These are phyloP conservation scores for Xylaria sp. DNA, from an alignment of 2,329 filamentous ascomycete genomes.

Conservation along the genomic window DNA sequence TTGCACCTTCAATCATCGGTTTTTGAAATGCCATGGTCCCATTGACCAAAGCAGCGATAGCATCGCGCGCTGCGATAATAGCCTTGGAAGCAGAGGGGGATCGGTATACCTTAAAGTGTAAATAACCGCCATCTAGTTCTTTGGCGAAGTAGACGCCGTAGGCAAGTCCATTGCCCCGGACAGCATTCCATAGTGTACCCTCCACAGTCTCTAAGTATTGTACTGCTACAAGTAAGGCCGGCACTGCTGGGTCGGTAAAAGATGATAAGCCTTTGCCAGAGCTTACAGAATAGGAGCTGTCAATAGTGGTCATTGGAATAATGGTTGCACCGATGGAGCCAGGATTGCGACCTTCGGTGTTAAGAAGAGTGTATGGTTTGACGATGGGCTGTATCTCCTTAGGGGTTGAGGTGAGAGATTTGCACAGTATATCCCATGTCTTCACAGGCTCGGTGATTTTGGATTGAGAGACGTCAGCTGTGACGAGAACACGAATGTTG, in stretches of 20 bases:
- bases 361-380: slow-evolving; percentile 77
- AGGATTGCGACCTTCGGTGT: slow-evolving; percentile 76
- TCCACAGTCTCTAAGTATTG: slow-evolving; percentile 94
- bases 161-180: slow-evolving; percentile 91
- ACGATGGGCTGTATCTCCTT: slow-evolving; percentile 76
- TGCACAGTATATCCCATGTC: slow-evolving; percentile 76
- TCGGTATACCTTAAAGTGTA: slow-evolving; percentile 89
- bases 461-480: slow-evolving; percentile 74
- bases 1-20: slow-evolving; percentile 86
- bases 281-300: slow-evolving; percentile 88
- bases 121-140: slow-evolving; percentile 80
- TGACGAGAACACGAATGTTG: slow-evolving; percentile 87
- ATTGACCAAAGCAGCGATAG: slow-evolving; percentile 78
- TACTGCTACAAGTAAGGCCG: slow-evolving; percentile 86
- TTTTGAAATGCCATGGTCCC: slow-evolving; percentile 80
- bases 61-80: slow-evolving; percentile 78
- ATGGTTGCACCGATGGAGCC: slow-evolving; percentile 80
- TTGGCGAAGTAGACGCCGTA: slow-evolving; percentile 87
- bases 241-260: slow-evolving; percentile 80
- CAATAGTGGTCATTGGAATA: slow-evolving; percentile 90
- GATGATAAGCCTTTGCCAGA: slow-evolving; percentile 79
- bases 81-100: slow-evolving; percentile 91
- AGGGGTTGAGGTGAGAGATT: slow-evolving; percentile 59
- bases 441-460: slow-evolving; percentile 80
- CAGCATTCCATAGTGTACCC: slow-evolving; percentile 92